Conservation (phyloP, 2,329 filamentous ascomycete species). For the Penicillium hordei region DNA sequence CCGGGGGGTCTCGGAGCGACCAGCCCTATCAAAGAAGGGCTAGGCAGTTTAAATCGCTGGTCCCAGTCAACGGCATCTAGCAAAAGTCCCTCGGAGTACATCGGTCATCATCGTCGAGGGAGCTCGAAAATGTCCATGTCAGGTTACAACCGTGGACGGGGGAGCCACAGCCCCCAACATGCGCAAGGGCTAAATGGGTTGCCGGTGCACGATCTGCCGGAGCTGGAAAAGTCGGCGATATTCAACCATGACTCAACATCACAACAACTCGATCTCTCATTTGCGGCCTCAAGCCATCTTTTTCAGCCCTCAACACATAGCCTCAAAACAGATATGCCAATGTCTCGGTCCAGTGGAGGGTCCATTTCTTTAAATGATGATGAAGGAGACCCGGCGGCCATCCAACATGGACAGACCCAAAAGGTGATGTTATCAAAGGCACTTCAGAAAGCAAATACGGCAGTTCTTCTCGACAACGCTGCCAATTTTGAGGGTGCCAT, state of each 20-base stretch:
- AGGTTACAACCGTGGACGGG: slow-evolving; percentile 2
- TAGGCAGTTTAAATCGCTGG: slow-evolving; percentile 57
- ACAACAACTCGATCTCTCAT: slow-evolving; percentile 28
- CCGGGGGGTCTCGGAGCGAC: slow-evolving; percentile 16
- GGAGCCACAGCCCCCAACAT: slow-evolving; percentile 18
- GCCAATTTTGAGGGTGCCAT: slow-evolving; percentile 91
- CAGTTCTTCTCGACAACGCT: slow-evolving; percentile 92
- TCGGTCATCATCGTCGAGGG: slow-evolving; percentile 27
- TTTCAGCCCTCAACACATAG: slow-evolving; percentile 16
- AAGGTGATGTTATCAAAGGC: slow-evolving; percentile 97
- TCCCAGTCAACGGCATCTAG: slow-evolving; percentile 58
- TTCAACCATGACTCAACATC: slow-evolving; percentile 16
- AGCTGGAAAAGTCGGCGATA: slow-evolving; percentile 20
- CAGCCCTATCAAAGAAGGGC: slow-evolving; percentile 43
- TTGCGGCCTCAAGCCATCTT: slow-evolving; percentile 20
- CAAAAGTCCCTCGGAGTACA: slow-evolving; percentile 31
- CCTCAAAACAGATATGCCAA: slow-evolving; percentile 9
- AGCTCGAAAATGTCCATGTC: slow-evolving; percentile 27
- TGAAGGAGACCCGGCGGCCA: slow-evolving; percentile 32
- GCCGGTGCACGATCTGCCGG: slow-evolving; percentile 21
- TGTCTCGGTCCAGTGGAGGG: slow-evolving; percentile 28
- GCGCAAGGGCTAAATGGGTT: slow-evolving; percentile 12
- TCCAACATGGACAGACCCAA: slow-evolving; percentile 63
- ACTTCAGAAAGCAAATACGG: slow-evolving; percentile 91
- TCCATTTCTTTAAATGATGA: slow-evolving; percentile 26